These are phyloP conservation scores for Casuarina glauca DNA, from an alignment of 306 rosid genomes.

Conservation along the genomic window DNA sequence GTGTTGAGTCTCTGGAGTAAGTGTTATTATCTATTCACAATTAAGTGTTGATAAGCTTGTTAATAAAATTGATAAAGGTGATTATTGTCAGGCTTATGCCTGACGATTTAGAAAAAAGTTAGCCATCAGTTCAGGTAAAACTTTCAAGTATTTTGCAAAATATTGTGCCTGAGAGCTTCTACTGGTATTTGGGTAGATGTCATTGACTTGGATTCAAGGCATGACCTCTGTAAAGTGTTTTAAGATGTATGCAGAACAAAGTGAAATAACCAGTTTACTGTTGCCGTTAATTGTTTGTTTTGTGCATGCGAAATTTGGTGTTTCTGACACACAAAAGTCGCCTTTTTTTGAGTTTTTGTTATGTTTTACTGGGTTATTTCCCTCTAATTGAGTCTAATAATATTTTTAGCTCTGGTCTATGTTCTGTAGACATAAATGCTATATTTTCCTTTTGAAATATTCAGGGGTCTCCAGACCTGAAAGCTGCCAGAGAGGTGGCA, in stretches of 20 bases:
- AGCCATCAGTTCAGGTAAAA: too few relatives aligned
- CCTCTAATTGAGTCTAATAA: background rate
- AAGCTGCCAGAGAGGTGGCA: conserved; percentile 94
- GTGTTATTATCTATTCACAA: background rate
- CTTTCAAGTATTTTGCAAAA: background rate
- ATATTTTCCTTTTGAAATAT: conserved; percentile 27
- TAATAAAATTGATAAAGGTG: background rate
- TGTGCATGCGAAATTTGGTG: background rate
- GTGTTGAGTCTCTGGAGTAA: background rate
- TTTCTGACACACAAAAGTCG: background rate
- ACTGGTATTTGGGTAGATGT: background rate
- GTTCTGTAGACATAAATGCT: conserved; percentile 18
- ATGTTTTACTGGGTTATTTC: background rate
- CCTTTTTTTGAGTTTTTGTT: background rate
- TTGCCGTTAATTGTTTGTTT: background rate
- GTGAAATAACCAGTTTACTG: background rate
- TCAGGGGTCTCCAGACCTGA: conserved; percentile 95
- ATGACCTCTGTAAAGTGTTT: background rate
- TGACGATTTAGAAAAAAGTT: background rate
- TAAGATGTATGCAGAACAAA: background rate
- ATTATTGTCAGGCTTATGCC: background rate
- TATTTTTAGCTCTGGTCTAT: background rate
- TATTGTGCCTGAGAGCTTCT: background rate
- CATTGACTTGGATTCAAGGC: background rate
- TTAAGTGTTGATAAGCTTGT: background rate